Evolutionary conservation across 805 yeast genomes (phyloP), one percentile per base, ranked within the genome.

Genomic region (Nakazawaea laoshanensis): DNA sequence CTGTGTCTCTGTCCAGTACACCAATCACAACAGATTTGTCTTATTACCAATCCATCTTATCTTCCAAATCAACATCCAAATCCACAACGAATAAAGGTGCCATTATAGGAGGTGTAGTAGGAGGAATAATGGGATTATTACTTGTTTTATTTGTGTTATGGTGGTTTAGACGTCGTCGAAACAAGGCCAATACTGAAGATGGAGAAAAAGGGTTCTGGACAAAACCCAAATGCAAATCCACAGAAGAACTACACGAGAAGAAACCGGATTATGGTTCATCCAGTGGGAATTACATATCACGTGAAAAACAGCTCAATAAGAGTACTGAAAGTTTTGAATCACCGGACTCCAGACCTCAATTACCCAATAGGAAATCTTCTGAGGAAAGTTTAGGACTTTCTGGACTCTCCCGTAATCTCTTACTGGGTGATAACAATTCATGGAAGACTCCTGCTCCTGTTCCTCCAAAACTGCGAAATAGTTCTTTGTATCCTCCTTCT

Each of bases 71-170:
- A 24, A 35, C 1, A 24, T 33, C 5, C 16, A n/a, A 6, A 6
- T 13, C 7, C 12, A 7, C 16, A 10, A 29, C 4, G 10, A 35
- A 32, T 19, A 18, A 22, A 21, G 67, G 61, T 1, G 50, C 65
- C 10, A 62, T 63, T 24, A 66, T 51, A 3, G 69, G 69, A 11
- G 68, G 68, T 7, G 67, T 62, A 2, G 66, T 62, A 3, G 69
- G 68, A 11, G 69, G 67, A 8, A 36, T 61, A 5, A 60, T 50
- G 1, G 68, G 52, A 2, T 25, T 55, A 3, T 45, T 45, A 5
- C 33, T 55, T 3, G 40, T 59, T 14, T 49, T 42, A 2, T 45
- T 43, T 5, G 42, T 43, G 1, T 40, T 50, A 7, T 54, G 61
- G 42, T 58, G 59, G 42, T 44, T 59, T 29, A 24, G 61, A 14